Evolutionary conservation across 1,139 yeast species (phyloP).

Genomic region (Suhomyces yuchorum): DNA sequence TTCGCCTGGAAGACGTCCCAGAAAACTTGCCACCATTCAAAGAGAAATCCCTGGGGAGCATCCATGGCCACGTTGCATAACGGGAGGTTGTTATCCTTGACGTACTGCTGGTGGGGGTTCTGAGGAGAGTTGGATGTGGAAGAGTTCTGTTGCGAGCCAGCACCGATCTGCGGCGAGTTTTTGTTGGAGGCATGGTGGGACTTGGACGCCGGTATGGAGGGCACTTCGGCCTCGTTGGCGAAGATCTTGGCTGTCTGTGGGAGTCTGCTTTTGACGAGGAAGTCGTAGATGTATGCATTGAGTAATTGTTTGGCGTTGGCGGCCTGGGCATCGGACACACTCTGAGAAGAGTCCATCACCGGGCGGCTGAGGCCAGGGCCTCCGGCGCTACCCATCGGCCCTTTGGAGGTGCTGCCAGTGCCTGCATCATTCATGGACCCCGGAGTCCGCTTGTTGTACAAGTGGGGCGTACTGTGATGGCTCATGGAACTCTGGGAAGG

Average conservation of each 20-base stretch:
- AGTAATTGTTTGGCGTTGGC: slow-evolving; percentile 65
- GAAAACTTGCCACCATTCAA: slow-evolving; percentile 96
- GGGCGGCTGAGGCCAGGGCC: slow-evolving; percentile 14
- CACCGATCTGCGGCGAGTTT: slow-evolving; percentile 23
- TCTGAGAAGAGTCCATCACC: slow-evolving; percentile 27
- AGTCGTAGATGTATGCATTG: slow-evolving; percentile 86
- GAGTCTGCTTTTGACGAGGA: slow-evolving; percentile 71
- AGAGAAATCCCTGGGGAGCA: slow-evolving; percentile 83
- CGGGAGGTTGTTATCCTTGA: slow-evolving; percentile 48
- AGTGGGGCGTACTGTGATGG: slow-evolving; percentile 40
- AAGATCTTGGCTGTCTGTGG: slow-evolving; percentile 73
- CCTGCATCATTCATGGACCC: slow-evolving; percentile 20
- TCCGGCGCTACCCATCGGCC: slow-evolving; percentile 11
- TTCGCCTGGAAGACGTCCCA: slow-evolving; percentile 93
- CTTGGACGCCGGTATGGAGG: slow-evolving; percentile 24
- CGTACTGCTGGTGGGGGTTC: slow-evolving; percentile 25
- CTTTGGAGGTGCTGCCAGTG: slow-evolving; percentile 5
- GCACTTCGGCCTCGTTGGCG: slow-evolving; percentile 69
- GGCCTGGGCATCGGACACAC: slow-evolving; percentile 52
- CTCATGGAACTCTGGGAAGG: slow-evolving; percentile 19
- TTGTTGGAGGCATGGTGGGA: slow-evolving; percentile 18
- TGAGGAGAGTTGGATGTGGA: slow-evolving; percentile 23
- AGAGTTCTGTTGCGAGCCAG: slow-evolving; percentile 9
- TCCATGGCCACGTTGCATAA: slow-evolving; percentile 60
- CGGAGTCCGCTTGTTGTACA: slow-evolving; percentile 34